Conservation (phyloP, 2,329 filamentous ascomycete species). For the Neurospora sp. region DNA sequence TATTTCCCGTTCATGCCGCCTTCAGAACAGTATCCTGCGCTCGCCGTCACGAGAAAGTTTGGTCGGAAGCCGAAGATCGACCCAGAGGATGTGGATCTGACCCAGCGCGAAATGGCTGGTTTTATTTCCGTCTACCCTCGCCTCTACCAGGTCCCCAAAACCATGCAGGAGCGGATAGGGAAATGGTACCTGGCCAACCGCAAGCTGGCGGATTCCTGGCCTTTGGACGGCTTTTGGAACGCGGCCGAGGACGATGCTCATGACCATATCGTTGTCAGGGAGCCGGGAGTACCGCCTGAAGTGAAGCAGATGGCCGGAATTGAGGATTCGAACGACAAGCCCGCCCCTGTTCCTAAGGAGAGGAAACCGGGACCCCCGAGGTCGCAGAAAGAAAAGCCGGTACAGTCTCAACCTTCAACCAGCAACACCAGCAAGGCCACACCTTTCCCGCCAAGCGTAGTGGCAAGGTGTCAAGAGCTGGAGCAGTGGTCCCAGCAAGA, state of each 20-base stretch:
- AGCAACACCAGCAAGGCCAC: background rate
- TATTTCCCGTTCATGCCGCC: background rate
- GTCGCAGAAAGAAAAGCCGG: background rate
- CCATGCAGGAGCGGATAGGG: background rate
- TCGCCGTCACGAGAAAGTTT: background rate
- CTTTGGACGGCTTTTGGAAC: conserved; percentile 1
- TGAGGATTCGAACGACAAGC: background rate
- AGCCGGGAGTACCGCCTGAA: conserved; percentile 1
- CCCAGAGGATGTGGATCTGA: background rate
- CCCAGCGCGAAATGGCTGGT: background rate
- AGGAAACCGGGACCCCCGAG: background rate
- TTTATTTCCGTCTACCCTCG: conserved; percentile 2
- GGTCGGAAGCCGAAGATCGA: background rate
- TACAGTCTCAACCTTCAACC: background rate
- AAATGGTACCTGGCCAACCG: background rate
- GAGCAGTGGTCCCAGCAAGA: background rate
- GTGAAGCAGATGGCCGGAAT: background rate
- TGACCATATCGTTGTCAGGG: background rate
- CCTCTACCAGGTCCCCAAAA: conserved; percentile 1
- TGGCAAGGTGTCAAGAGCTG: background rate
- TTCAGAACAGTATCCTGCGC: background rate
- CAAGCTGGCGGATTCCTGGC: background rate
- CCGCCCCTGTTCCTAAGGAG: background rate
- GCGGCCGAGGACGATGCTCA: background rate
- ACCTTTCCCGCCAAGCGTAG: background rate